Evolutionary conservation across 306 rosid genomes (phyloP), one percentile per base, ranked within the genome.

Genomic region (Sphenostylis stenocarpa): DNA sequence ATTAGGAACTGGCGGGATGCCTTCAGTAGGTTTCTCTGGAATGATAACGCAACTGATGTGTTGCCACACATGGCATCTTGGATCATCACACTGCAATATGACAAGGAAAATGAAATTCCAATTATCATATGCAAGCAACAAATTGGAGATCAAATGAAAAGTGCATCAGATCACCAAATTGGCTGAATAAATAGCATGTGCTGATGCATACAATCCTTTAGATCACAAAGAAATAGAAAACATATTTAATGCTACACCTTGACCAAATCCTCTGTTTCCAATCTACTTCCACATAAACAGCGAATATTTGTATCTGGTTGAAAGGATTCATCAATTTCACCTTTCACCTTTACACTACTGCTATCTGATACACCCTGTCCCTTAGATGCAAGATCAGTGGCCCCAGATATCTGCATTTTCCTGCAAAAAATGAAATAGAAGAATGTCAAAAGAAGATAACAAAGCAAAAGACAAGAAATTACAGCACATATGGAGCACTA

Each of bases 321-420:
- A 78, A 77, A 90, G 83, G 90, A 85, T 39, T 92, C 99, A 5
- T 87, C 98, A 72, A 83, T 72, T 87, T 89, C 98, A 47, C 90
- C 96, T 88, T 90, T 96, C 73, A 85, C 74, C 87, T 93, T 91
- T 77, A 87, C 87, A 79, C 60, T 90, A 79, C 99, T 88, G 71
- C 91, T 86, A 85, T 95, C 97, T 26, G 97, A 90, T 73, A 80
- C 81, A 52, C 91, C 89, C 76, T 86, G 97, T 12, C 93, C 94
- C 86, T 89, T 95, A 55, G 97, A 88, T 51, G 98, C 96, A 80
- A 93, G 86, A 77, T 93, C 99, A 29, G 96, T 82, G 73, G 99
- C 97, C 82, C 97, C 94, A 52, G 99, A 82, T 75, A 87, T 89
- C 86, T 96, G 96, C 98, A 96, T 92, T 88, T 96, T 96, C 86